These are phyloP conservation scores for Trametopsis cervina DNA, from an alignment of 768 basidiomycete genomes.

Conservation along the genomic window DNA sequence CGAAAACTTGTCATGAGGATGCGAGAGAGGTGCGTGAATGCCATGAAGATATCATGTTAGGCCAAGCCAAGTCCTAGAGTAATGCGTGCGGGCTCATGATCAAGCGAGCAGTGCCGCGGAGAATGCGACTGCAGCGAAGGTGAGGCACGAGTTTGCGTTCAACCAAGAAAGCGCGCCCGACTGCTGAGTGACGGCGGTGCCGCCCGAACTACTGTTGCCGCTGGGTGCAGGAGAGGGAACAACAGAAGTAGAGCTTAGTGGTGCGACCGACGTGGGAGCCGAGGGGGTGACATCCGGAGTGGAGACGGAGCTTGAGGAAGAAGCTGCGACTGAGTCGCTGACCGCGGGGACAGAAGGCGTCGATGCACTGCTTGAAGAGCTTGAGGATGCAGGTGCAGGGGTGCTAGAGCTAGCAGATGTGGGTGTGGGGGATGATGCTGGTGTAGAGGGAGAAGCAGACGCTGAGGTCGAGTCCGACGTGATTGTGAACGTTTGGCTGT, in stretches of 20 bases:
- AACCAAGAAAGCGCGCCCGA: background rate
- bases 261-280: too few relatives aligned
- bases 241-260: too few relatives aligned
- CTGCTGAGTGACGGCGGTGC: background rate
- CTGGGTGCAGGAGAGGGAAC: background rate
- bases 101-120: background rate
- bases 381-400: too few relatives aligned
- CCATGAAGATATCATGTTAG: too few relatives aligned
- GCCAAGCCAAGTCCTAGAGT: too few relatives aligned
- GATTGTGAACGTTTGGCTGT: conserved; percentile 23
- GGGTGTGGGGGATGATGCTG: background rate
- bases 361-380: background rate
- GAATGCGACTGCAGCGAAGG: background rate
- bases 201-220: too few relatives aligned
- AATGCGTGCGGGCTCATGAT: too few relatives aligned
- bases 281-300: background rate
- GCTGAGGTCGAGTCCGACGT: conserved; percentile 6
- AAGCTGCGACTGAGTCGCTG: background rate
- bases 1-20: too few relatives aligned
- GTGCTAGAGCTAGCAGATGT: background rate
- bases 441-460: background rate
- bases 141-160: background rate
- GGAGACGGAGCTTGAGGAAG: background rate
- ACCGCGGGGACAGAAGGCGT: background rate
- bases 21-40: too few relatives aligned